Evolutionary conservation across 371 early-diverging fungal species (phyloP).

Genomic region (Lichtheimia hyalospora): DNA sequence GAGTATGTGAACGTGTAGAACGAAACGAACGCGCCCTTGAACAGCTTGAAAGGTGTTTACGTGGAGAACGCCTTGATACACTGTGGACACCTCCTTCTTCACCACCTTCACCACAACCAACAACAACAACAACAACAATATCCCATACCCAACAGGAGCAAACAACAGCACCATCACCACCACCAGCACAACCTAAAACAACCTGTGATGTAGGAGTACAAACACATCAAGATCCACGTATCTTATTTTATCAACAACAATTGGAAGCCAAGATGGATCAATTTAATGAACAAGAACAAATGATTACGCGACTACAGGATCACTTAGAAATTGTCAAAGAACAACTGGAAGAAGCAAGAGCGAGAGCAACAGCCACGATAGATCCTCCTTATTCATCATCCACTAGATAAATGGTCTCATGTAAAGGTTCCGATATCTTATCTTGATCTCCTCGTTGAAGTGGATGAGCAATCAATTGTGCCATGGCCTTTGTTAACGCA

Average conservation of each 20-base stretch:
- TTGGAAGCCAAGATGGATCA: background rate
- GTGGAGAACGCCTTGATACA: too few relatives aligned
- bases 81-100: background rate
- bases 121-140: background rate
- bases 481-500: conserved; percentile 20
- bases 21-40: too few relatives aligned
- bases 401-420: conserved; percentile 1
- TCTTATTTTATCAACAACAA: background rate
- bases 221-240: background rate
- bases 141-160: background rate
- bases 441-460: conserved; percentile 18
- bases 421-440: background rate
- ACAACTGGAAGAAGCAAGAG: background rate
- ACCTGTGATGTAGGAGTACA: background rate
- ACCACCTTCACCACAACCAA: conserved; percentile 1
- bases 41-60: too few relatives aligned
- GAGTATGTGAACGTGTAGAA: too few relatives aligned
- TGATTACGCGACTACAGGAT: conserved; percentile 1
- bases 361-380: background rate
- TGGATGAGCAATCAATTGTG: conserved; percentile 23
- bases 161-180: background rate
- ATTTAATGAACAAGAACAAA: conserved; percentile 1
- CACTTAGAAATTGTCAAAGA: background rate
- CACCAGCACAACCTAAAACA: background rate
- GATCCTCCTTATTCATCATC: background rate